Percentiles rank a stretch among this genome's conserved stretches.
phyloP scores from a whole-genome alignment of 2,329 filamentous ascomycete genomes.

The Penicillium nordicum region DNA sequence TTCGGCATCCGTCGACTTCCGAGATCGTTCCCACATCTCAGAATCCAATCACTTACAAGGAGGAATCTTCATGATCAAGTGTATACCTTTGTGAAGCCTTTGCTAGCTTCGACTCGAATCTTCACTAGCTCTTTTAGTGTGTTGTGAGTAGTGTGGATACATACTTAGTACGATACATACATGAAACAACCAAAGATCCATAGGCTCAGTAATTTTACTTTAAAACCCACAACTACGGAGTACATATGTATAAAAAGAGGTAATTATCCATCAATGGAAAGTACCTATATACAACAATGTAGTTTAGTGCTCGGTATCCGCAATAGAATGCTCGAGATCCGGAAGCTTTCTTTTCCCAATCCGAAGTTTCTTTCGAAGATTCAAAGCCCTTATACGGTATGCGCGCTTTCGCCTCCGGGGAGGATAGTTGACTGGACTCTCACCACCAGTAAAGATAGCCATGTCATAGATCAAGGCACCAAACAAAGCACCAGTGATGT shows the following conservation, averaged over 20 bases:
- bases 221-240: background rate
- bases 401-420: constrained; percentile 39
- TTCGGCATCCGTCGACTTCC: background rate
- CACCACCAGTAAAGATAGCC: constrained; percentile 39
- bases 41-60: background rate
- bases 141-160: background rate
- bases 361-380: constrained; percentile 17
- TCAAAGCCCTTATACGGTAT: constrained; percentile 29
- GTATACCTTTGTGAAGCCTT: background rate
- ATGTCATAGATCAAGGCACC: constrained; percentile 36
- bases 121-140: background rate
- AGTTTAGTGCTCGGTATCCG: background rate
- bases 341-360: constrained; percentile 12
- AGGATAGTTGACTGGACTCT: constrained; percentile 43
- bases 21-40: background rate
- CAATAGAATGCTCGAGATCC: constrained; percentile 21
- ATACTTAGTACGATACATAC: background rate
- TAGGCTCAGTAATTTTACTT: background rate
- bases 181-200: background rate
- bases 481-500: constrained; percentile 31
- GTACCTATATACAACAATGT: background rate
- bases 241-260: background rate
- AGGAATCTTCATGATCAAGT: background rate
- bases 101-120: background rate
- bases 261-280: background rate